Base-by-base conservation (phyloP, 768 basidiomycete species). In the Collybia mongolica region DNA sequence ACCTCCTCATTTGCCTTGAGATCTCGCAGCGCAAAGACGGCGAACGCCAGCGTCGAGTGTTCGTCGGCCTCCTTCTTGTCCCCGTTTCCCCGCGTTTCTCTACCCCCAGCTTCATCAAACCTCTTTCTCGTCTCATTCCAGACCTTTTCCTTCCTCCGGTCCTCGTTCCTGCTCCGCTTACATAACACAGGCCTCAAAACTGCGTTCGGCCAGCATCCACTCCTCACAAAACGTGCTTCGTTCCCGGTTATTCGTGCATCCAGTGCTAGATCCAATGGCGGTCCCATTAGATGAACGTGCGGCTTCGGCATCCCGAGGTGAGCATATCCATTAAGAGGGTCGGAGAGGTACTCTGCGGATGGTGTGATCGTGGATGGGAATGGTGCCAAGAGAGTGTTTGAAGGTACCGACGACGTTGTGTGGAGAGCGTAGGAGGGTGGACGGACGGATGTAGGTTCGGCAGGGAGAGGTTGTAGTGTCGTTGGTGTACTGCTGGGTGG, bases 271-370 rank as follows among this genome's bases (percentile, higher is more conserved):
- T 84, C 85, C 44, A 93, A 73, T 0, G 91, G 92, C 0, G 83
- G 83, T 0, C 86, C 88, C 1, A 97, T 63, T 12, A 89, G 73
- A 53, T 91, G 87, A 0, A 96, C 93, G 55, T 82, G 84, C 0
- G 88, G 88, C 61, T 93, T 93, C 26, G 91, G 88, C 69, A 88
- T 80, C 8, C 93, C 93, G 15, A 85, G 74, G 53, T 85, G 82
- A 0, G 85, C 82, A 59, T 96, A 97, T n/a, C 86, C 87, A 60
- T 94, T 96, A 55, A 91, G 77, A 0, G 91, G 88, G 59, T 94
- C 89, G 3, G 74, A 63, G 23, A 92, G 76, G 66, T 97, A 97
- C 0, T 73, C 61, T 0, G 83, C 70, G 17, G 83, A 81, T 2
- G 88, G 84, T 14, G 82, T 76, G 46, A 95, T 78, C 19, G 81